Evolutionary conservation across 2,329 filamentous ascomycete genomes (phyloP).

Genomic region (Bipolaris zeicola): DNA sequence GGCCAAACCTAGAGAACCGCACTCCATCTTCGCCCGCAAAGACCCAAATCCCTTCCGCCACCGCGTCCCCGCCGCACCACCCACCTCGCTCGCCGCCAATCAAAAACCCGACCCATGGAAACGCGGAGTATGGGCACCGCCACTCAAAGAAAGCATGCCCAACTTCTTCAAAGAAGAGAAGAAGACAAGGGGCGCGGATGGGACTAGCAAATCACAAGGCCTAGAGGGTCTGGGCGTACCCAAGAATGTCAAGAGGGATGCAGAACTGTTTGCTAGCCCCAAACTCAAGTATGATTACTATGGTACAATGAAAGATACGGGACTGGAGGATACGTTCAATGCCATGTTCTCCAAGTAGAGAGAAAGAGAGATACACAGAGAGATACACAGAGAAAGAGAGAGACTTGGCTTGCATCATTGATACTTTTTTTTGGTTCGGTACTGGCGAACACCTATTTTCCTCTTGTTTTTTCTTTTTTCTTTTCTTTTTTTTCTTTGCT

Average conservation of each 20-base stretch:
- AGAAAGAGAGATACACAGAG: background rate
- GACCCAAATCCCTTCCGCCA: slow-evolving; percentile 68
- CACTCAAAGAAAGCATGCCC: slow-evolving; percentile 58
- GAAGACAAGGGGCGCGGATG: slow-evolving; percentile 12
- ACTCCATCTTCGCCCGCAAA: slow-evolving; percentile 33
- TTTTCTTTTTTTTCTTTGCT: background rate
- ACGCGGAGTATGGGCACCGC: slow-evolving; percentile 49
- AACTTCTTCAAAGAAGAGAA: slow-evolving; percentile 58
- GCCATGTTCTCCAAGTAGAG: slow-evolving; percentile 37
- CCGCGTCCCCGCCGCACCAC: slow-evolving; percentile 72
- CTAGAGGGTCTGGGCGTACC: slow-evolving; percentile 34
- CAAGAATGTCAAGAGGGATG: slow-evolving; percentile 35
- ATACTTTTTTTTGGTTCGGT: background rate
- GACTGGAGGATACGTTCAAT: slow-evolving; percentile 42
- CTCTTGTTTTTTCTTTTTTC: background rate
- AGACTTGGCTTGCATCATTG: background rate
- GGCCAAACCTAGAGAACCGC: slow-evolving; percentile 16
- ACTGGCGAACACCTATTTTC: too few species aligned
- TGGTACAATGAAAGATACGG: slow-evolving; percentile 38
- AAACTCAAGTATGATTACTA: slow-evolving; percentile 45
- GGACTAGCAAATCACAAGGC: slow-evolving; percentile 19
- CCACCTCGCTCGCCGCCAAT: slow-evolving; percentile 55
- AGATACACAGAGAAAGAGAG: background rate
- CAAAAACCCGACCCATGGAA: slow-evolving; percentile 66
- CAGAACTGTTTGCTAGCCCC: slow-evolving; percentile 38